Base-by-base conservation (phyloP, 2,329 filamentous ascomycete species). In the Pleurostoma richardsiae region DNA sequence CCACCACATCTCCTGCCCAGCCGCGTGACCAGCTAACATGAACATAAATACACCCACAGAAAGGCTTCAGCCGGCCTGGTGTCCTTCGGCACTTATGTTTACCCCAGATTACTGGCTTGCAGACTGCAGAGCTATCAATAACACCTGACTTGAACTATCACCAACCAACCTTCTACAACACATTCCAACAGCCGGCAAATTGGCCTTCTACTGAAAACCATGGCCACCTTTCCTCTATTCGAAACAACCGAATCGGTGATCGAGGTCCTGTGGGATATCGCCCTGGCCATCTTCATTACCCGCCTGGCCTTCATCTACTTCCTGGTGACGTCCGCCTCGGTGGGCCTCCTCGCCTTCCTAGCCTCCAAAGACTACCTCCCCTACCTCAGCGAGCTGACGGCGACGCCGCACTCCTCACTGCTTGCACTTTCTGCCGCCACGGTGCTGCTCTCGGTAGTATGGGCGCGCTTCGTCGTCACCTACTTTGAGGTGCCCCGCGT, bases 241-340 rank as follows among this genome's bases (percentile, higher is more conserved):
- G 54, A 63, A 40, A 63, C 63, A 5, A 59, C 57, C 26, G 58
- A 64, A 45, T 59, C 62, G 5, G 59, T 66, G 31, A 59, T 69
- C 44, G 62, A 67, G 38, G 43, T 68, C 43, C 57, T 69, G 45
- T 69, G 65, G 64, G 61, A 68, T 52, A 52, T 68, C 19, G 60
- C 63, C 39, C 56, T 69, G 10, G 57, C 59, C 33, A 56, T 65
- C 46, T 67, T 66, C 55, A 53, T 65, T 52, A 36, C 64, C 43
- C 56, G 61, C 43, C 54, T 64, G 39, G 59, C 59, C 29, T 52
- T 61, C 41, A 48, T 57, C 43, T 66, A 69, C 48, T 60, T 63
- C 43, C 8, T 52, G 19, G 54, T 65, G 44, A 56, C 54, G 28
- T 57, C 62, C 44, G 11, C 50, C 29, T 54, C 59, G 4, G 51